phyloP scores from a whole-genome alignment of 345 rosid genomes.

The Cardamine occulta region DNA sequence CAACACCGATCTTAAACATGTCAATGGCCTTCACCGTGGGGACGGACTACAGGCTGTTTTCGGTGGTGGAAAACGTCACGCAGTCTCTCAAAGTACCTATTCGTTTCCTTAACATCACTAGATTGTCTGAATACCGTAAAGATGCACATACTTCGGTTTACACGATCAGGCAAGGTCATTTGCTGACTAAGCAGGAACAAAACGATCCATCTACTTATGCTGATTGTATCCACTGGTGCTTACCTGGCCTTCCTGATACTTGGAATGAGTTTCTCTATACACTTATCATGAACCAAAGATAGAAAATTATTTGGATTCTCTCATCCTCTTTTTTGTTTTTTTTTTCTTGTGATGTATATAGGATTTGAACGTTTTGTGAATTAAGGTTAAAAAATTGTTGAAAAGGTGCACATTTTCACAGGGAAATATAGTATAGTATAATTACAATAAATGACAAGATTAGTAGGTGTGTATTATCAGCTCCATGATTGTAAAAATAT shows the following conservation, averaged over 20 bases:
- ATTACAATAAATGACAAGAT: constrained; percentile 28
- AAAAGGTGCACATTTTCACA: constrained; percentile 17
- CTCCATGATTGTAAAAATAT: constrained; percentile 22
- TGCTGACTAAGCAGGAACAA: constrained; percentile 64
- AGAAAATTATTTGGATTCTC: constrained; percentile 1
- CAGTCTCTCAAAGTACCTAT: constrained; percentile 54
- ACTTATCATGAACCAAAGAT: constrained; percentile 48
- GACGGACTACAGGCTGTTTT: constrained; percentile 38
- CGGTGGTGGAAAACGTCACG: constrained; percentile 54
- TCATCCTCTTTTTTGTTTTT: background rate
- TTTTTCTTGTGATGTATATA: constrained; percentile 12
- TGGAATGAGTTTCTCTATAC: constrained; percentile 83
- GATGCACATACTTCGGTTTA: constrained; percentile 87
- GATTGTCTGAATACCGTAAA: constrained; percentile 73
- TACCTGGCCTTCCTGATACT: constrained; percentile 82
- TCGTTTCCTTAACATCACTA: constrained; percentile 64
- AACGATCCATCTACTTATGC: constrained; percentile 68
- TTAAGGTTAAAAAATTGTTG: background rate
- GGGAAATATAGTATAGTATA: background rate
- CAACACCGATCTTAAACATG: constrained; percentile 53
- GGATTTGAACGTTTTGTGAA: background rate
- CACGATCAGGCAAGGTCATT: constrained; percentile 68
- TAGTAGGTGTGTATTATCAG: constrained; percentile 25
- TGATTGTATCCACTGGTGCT: constrained; percentile 92
- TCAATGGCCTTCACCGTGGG: constrained; percentile 43